Evolutionary conservation across 169 alveolate species (phyloP).

Genomic region (Theileria luwenshuni): DNA sequence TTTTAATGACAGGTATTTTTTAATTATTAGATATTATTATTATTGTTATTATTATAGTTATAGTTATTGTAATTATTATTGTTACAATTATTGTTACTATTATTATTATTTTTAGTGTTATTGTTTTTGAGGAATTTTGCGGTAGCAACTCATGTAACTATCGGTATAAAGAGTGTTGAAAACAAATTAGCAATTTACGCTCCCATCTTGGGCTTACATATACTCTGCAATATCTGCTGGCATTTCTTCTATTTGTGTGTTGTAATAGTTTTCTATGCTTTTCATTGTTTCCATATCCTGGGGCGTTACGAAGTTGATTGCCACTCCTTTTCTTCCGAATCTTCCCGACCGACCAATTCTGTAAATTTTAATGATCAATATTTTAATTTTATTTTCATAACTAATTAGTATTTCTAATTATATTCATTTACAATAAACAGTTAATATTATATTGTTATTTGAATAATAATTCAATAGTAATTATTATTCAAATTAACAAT

Average conservation of each 20-base stretch:
- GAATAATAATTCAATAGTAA: too few relatives aligned
- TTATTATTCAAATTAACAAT: too few relatives aligned
- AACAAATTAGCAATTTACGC: conserved; percentile 28
- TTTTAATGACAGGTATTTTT: not conserved
- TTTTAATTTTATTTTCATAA: conserved; percentile 60
- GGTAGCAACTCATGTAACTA: not conserved
- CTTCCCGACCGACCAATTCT: conserved; percentile 99
- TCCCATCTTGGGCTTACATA: conserved; percentile 29
- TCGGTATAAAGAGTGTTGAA: conserved; percentile 12
- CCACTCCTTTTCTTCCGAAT: conserved; percentile 99
- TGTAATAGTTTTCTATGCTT: conserved; percentile 96
- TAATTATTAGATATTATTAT: too few relatives aligned
- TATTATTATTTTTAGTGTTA: not conserved
- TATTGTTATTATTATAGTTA: too few relatives aligned
- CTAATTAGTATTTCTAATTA: not conserved
- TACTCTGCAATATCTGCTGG: conserved; percentile 89
- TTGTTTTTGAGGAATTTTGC: conserved; percentile 8
- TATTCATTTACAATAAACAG: not conserved
- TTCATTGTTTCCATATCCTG: conserved; percentile 92
- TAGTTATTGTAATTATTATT: too few relatives aligned
- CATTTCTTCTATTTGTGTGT: conserved; percentile 98
- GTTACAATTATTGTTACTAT: too few relatives aligned
- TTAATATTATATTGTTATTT: too few relatives aligned
- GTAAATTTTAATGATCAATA: conserved; percentile 66
- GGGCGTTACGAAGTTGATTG: conserved; percentile 96